Base-by-base conservation (phyloP, 176 grass and related monocot species). In the Zoysia pacifica region DNA sequence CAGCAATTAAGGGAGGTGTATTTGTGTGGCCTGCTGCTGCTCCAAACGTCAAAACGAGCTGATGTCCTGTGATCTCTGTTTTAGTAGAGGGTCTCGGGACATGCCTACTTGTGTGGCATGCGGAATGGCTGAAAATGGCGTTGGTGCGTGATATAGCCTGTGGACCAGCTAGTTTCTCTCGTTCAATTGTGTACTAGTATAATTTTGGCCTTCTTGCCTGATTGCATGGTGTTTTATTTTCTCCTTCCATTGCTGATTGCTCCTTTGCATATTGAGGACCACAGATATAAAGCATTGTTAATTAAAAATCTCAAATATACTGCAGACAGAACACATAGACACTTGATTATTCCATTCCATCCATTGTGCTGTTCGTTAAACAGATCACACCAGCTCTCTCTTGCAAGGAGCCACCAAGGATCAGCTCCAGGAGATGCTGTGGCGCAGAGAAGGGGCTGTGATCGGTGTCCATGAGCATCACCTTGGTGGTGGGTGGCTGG, bases 21-120 rank as follows among this genome's bases (percentile, higher is more conserved):
- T 79, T 54, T 55, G n/a, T 16, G 38, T 56, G 49, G 48, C 4
- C n/a, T 35, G 10, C n/a, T 20, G 28, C 28, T 28, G 28, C 28
- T 56, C 50, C 64, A 44, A 79, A 79, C 45, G 77, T 43, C 77
- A 60, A 81, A 59, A 74, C 63, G 9, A 77, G 49, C 58, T 62
- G 62, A 62, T 66, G 0, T 69, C 50, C 36, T 65, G 74, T 55
- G 2, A 14, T 16, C 70, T 36, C 8, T 64, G 53, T 68, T 68
- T 76, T 76, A 62, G 58, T 82, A 52, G 62, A 51, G 75, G 15
- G 47, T 53, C 15, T 20, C 36, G 42, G 36, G 47, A 12, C 46
- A 41, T 82, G 18, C 81, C 74, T 87, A 58, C 11, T 12, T 58
- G 75, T 50, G 6, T 42, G 81, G 51, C 69, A 67, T 77, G 43